These are phyloP conservation scores for Vigna radiata DNA, from an alignment of 306 rosid genomes.

Conservation along the genomic window DNA sequence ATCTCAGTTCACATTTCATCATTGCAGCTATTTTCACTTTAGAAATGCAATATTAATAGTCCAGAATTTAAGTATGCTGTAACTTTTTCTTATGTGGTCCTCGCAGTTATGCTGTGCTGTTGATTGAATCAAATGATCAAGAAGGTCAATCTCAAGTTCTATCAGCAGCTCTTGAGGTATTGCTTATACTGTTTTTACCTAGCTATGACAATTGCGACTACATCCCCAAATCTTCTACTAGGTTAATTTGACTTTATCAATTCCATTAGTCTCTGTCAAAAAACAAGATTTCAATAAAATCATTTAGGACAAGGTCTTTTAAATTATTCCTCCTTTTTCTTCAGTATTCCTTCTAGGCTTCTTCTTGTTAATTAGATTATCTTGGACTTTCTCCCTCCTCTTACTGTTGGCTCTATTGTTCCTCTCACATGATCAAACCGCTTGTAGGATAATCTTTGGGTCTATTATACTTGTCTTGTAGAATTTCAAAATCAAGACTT, in stretches of 20 bases:
- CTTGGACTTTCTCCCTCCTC: neutral
- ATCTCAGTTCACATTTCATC: constrained; percentile 28
- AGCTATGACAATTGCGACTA: constrained; percentile 1
- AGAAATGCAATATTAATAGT: constrained; percentile 34
- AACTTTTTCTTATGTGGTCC: constrained; percentile 46
- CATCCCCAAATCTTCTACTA: neutral
- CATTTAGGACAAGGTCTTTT: constrained; percentile 21
- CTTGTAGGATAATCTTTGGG: neutral
- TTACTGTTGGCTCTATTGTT: constrained; percentile 7
- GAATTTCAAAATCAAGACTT: neutral
- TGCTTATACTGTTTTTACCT: constrained; percentile 31
- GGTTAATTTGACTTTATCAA: constrained; percentile 20
- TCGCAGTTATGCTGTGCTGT: constrained; percentile 78
- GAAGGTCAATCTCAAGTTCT: constrained; percentile 97
- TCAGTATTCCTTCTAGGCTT: neutral
- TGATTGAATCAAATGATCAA: constrained; percentile 78
- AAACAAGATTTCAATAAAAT: constrained; percentile 19
- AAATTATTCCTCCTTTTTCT: neutral
- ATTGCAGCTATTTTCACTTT: constrained; percentile 35
- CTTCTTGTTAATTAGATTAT: neutral
- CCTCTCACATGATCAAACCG: constrained; percentile 15
- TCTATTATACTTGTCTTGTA: neutral
- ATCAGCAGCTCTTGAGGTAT: constrained; percentile 93
- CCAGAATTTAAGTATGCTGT: constrained; percentile 35
- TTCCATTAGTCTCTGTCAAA: constrained; percentile 14